A percentile compares a stretch with the other conserved stretches of the same genome.
Conservation (phyloP, 192 early-diverging fungal genomes). For the Rhizophlyctis rosea region DNA sequence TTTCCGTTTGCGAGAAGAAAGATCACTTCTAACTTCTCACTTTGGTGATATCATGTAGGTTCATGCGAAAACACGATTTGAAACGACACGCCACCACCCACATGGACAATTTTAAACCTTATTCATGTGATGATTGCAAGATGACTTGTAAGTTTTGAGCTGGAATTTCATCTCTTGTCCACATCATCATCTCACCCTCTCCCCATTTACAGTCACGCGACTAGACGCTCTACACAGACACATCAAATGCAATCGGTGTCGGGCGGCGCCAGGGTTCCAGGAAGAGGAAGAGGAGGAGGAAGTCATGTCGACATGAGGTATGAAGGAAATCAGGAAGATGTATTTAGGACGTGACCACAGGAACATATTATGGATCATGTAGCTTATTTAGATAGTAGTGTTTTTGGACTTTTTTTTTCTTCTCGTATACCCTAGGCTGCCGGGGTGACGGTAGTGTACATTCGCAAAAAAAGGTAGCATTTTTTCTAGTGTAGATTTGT, state of each 20-base stretch:
- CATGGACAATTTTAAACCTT: slow-evolving; percentile 17
- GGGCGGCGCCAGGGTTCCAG: no score
- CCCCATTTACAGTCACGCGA: slow-evolving; percentile 7
- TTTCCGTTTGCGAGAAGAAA: not conserved
- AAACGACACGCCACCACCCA: slow-evolving; percentile 41
- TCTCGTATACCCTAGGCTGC: no score
- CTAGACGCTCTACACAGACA: slow-evolving; percentile 25
- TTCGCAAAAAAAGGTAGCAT: no score
- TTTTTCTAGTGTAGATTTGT: no score
- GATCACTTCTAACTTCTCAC: slow-evolving; percentile 6
- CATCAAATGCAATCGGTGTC: slow-evolving; percentile 13
- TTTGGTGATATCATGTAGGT: slow-evolving; percentile 13
- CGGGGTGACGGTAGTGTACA: no score
- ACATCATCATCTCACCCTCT: not conserved
- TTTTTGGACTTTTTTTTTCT: no score
- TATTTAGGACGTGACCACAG: no score
- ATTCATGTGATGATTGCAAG: slow-evolving; percentile 21
- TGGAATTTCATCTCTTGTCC: not conserved
- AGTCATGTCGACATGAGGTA: no score
- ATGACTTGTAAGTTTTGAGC: slow-evolving; percentile 11
- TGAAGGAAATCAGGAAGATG: no score
- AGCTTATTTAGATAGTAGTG: no score
- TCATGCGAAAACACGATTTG: slow-evolving; percentile 43
- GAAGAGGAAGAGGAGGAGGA: no score
- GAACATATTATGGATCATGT: no score